Conservation (phyloP, 768 basidiomycete genomes). For the Mycena amicta region DNA sequence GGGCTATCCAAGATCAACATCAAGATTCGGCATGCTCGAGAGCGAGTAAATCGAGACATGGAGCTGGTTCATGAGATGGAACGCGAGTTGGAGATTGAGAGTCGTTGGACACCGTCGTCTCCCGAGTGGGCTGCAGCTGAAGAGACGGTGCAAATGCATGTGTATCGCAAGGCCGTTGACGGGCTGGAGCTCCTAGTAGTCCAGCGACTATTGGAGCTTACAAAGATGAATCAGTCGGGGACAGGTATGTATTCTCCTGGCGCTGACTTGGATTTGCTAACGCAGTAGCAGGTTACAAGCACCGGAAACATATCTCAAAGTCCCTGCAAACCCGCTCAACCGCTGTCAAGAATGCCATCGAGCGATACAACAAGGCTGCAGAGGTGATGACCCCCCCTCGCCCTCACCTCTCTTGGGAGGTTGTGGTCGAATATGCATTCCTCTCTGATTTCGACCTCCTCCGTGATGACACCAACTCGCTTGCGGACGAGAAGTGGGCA, state of each 20-base stretch:
- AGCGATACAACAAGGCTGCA: no score
- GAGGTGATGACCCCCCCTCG: constrained; percentile 15
- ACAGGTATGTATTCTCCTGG: no score
- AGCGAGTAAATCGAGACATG: constrained; percentile 13
- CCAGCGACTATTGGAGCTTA: no score
- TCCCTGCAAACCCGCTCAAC: no score
- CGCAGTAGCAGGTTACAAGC: constrained; percentile 1
- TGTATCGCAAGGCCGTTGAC: constrained; percentile 15
- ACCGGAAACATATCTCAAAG: no score
- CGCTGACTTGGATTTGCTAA: no score
- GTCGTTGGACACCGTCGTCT: constrained; percentile 14
- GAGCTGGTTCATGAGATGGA: constrained; percentile 14
- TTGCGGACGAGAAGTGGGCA: not conserved
- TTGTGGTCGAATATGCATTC: no score
- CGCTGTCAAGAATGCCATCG: no score
- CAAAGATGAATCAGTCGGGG: no score
- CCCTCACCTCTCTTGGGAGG: constrained; percentile 21
- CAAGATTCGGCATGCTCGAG: no score
- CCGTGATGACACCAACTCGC: not conserved
- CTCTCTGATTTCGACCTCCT: no score
- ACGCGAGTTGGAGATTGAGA: constrained; percentile 9
- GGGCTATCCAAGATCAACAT: not conserved
- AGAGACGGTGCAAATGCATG: not conserved
- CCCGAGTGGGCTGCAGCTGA: constrained; percentile 15
- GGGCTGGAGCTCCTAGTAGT: no score